Evolutionary conservation across 2,329 filamentous ascomycete species (phyloP), one percentile per base, ranked within the genome.

Genomic region (Gnomoniopsis smithogilvyi): DNA sequence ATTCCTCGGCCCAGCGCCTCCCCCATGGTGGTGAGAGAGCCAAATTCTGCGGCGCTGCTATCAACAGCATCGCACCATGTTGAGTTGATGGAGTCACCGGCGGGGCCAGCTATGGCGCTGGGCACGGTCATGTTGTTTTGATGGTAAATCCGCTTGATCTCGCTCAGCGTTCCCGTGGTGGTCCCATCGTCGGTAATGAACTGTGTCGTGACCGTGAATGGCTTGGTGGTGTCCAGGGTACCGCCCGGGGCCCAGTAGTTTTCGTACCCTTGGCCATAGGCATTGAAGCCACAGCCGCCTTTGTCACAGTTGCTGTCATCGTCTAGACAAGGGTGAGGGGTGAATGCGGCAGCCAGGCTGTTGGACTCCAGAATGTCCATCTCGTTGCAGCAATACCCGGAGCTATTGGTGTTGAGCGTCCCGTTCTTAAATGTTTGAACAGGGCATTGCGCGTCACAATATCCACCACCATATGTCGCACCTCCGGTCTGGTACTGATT

Each of bases 351-450:
- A 19, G 82, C 79, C 64, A 81, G 76, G 61, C 72, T 77, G 74
- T 86, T 85, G 56, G 82, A 81, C 70, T 86, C 83, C 81, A 82
- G 85, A 67, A 68, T 61, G 60, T 80, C 78, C 76, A 81, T 79
- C 67, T 80, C 78, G 51, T 74, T 66, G 70, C 78, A 80, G 72
- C 78, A 80, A 47, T 76, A 72, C 54, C 77, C 77, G 51, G 78
- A 72, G 47, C 70, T 73, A 64, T 76, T 75, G 55, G 69, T 64
- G 67, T 83, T 78, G 24, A 71, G 66, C 36, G 68, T 69, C 34
- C 74, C 76, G 17, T 78, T 68, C 26, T 58, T 57, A 71, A 73
- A 76, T 7, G 73, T 78, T 15, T 78, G 76, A 17, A 67, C 66
- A 7, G 72, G 67, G 57, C 67, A 74, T 52, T 75, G 73, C 7